Evolutionary conservation across 305 asterid species (phyloP), one percentile per base, ranked within the genome.

Genomic region (Fraxinus latifolia): DNA sequence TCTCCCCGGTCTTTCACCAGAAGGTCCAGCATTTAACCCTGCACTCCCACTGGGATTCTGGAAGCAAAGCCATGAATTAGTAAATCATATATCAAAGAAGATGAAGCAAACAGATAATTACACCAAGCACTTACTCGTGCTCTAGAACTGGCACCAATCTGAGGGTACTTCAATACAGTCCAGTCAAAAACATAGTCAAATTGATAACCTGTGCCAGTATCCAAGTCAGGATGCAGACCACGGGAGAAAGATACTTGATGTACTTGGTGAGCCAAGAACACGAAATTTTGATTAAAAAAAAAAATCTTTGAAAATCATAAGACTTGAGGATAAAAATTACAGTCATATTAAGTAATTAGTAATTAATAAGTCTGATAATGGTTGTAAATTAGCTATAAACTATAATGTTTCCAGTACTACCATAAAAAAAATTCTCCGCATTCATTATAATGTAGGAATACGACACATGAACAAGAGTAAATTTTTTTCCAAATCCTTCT

Each of bases 1-100:
- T 83, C 94, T 90, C 88, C 94, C 92, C 32, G 92, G 91, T 85
- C 90, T 91, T 84, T 94, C 95, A 77, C 90, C 96, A 85, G 97
- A 91, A 42, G 93, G 89, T 80, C 94, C 95, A 23, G 92, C 91
- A 83, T 79, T 65, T 27, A 65, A 23, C 19, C 89, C 90, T 4
- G 93, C 89, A 85, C 86, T 88, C 68, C 88, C 91, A 82, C 89
- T 58, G 25, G 91, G 84, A 86, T 91, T 89, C 98, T 93, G 90
- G 67, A 84, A 85, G 86, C 82, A 87, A 36, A 55, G 37, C 23
- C 85, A 82, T 74, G 15, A 62, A 44, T 83, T 81, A 65, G 39
- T 62, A 82, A 77, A 29, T 74, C 53, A 53, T 25, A 68, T 21
- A 77, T 8, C 50, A 77, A 65, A 74, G 78, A 81, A 37, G 71